These are phyloP conservation scores for Globisporangium yorkense DNA, from an alignment of 352 stramenopile genomes.

Conservation along the genomic window DNA sequence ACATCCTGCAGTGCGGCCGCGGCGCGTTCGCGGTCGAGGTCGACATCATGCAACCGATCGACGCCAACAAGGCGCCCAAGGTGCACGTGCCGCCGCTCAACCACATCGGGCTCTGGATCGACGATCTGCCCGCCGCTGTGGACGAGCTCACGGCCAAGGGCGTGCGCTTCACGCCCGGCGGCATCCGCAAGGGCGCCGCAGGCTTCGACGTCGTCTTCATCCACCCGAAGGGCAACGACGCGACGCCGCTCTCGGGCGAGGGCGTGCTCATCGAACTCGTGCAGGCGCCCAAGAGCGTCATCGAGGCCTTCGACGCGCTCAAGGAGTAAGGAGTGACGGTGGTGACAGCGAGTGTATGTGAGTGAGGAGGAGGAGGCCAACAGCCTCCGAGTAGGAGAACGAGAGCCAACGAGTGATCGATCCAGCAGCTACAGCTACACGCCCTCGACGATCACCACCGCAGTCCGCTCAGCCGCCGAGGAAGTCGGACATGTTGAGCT, in stretches of 20 bases:
- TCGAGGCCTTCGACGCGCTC: conserved; percentile 73
- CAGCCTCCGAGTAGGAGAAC: not conserved
- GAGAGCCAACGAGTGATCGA: not conserved
- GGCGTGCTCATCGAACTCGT: conserved; percentile 97
- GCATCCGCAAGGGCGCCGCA: conserved; percentile 95
- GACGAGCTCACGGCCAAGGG: conserved; percentile 89
- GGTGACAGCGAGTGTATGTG: not conserved
- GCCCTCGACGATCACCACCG: not conserved
- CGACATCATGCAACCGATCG: conserved; percentile 98
- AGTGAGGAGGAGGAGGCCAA: not conserved
- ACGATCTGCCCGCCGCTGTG: conserved; percentile 91
- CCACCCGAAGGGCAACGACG: conserved; percentile 96
- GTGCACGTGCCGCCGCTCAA: conserved; percentile 96
- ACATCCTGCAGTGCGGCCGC: conserved; percentile 93
- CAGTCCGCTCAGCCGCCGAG: conserved; percentile 18
- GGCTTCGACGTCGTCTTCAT: conserved; percentile 98
- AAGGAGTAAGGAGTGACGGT: conserved; percentile 16
- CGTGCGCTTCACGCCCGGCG: conserved; percentile 95
- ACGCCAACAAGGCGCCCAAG: conserved; percentile 89
- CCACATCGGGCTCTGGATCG: conserved; percentile 98
- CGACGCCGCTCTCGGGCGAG: conserved; percentile 86
- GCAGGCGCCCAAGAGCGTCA: conserved; percentile 91
- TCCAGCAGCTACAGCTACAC: not conserved
- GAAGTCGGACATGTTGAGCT: conserved; percentile 74
- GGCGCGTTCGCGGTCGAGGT: conserved; percentile 93